Evolutionary conservation across 176 grass and related monocot species (phyloP).

Genomic region (Phragmites australis): DNA sequence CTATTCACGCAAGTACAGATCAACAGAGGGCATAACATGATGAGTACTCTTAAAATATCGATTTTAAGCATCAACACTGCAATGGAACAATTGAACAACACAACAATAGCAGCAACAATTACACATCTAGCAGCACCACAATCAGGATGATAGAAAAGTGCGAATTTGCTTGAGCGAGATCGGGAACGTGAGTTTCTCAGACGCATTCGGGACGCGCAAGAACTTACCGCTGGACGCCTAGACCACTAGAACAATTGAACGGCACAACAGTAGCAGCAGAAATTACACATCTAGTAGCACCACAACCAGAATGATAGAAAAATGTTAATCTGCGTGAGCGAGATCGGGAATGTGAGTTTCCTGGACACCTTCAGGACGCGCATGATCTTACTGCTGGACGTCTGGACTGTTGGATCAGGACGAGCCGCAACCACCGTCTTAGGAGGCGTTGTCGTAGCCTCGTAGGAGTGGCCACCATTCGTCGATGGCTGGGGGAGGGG

Average conservation of each 20-base stretch:
- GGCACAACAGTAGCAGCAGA: not conserved
- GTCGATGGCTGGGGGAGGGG: too few species aligned
- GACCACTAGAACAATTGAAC: not conserved
- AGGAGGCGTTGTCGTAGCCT: too few species aligned
- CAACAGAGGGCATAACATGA: not conserved
- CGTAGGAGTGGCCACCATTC: too few species aligned
- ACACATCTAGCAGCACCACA: not conserved
- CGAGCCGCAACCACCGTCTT: too few species aligned
- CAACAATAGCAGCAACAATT: not conserved
- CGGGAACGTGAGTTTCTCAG: slow-evolving; percentile 78
- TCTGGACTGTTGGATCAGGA: too few species aligned
- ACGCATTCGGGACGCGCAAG: slow-evolving; percentile 65
- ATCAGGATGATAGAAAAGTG: not conserved
- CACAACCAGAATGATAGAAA: not conserved
- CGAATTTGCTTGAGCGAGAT: slow-evolving; percentile 91
- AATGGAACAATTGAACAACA: not conserved
- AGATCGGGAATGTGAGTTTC: slow-evolving; percentile 86
- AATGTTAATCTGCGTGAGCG: slow-evolving; percentile 71
- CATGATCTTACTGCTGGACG: too few species aligned
- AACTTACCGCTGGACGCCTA: too few species aligned
- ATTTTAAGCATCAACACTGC: not conserved
- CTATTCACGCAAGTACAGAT: not conserved
- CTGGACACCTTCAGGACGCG: slow-evolving; percentile 64
- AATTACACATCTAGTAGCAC: not conserved
- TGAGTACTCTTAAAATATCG: not conserved